Base-by-base conservation (phyloP, 176 grass and related monocot species). In the Oryza brachyantha region DNA sequence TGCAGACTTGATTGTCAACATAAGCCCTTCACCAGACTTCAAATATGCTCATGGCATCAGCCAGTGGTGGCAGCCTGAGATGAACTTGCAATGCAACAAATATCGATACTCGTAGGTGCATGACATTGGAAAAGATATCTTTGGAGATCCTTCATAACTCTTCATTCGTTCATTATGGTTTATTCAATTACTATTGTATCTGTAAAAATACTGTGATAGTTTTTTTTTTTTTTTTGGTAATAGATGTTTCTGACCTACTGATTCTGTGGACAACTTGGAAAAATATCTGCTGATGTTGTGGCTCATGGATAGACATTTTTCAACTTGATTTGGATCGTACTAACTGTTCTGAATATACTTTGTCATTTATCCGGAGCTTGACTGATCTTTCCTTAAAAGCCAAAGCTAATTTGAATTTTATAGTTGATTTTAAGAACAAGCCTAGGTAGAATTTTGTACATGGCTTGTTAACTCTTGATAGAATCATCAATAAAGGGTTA, bases 41-140 rank as follows among this genome's bases (percentile, higher is more conserved):
- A 89, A 79, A 86, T 87, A 82, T 13, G 96, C 96, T 65, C 96
- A 99, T 89, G 88, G 90, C 34, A 86, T 99, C 83, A 83, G 91
- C 63, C 96, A 99, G 28, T 99, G 96, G 96, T 99, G 96, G 96
- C 88, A 84, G 69, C 48, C 83, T 63, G 88, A 93, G 58, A 43
- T 87, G 60, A 73, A 87, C 65, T 81, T 95, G 88, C 83, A 84
- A 50, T 86, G 77, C 81, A 93, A 79, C 39, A 73, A 90, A 82
- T 79, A 91, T 77, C 83, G 83, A 41, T 95, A 95, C 65, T 77
- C 48, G 26, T 92, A 84, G 82, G 70, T 63, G 10, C 54, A 29
- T 16, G 24, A 24, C 38, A 31, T 69, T 70, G 17, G 13, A 60
- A 83, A 58, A 75, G 2, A 73, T 72, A 13, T 69, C 19, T 55